Evolutionary conservation across 306 rosid genomes (phyloP).

Genomic region (Astragalus glycyphyllos): DNA sequence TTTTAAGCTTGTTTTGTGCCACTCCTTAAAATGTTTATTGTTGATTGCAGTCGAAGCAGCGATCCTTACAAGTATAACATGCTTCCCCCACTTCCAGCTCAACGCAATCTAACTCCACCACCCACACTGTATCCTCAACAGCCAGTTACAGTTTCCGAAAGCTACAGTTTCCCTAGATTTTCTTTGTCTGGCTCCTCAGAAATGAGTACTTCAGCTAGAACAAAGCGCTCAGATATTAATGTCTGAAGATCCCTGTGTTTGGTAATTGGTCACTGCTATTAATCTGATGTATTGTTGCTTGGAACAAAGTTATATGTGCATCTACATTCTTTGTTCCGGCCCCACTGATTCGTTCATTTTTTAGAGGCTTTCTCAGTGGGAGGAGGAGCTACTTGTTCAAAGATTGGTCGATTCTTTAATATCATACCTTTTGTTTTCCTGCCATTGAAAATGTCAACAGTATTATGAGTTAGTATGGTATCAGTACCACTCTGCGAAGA

Average conservation of each 20-base stretch:
- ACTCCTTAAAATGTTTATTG: conserved; percentile 31
- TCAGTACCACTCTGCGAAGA: not conserved
- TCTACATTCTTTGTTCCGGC: conserved; percentile 40
- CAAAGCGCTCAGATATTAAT: conserved; percentile 91
- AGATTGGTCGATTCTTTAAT: conserved; percentile 46
- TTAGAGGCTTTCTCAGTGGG: conserved; percentile 42
- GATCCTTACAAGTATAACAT: conserved; percentile 77
- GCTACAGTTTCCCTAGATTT: conserved; percentile 76
- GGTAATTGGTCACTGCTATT: conserved; percentile 31
- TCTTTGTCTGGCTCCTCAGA: conserved; percentile 66
- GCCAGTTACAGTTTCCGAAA: conserved; percentile 82
- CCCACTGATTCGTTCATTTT: conserved; percentile 54
- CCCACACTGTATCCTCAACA: conserved; percentile 98
- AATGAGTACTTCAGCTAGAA: conserved; percentile 57
- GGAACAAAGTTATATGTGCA: conserved; percentile 42
- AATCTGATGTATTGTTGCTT: conserved; percentile 41
- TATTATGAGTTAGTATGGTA: not conserved
- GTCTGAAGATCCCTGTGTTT: conserved; percentile 54
- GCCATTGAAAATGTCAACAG: conserved; percentile 9
- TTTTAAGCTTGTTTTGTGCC: conserved; percentile 27
- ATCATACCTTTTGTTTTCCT: conserved; percentile 12
- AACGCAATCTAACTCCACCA: conserved; percentile 91
- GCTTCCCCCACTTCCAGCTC: conserved; percentile 97
- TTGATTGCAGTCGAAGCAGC: conserved; percentile 54
- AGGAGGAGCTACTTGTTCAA: conserved; percentile 39